Evolutionary conservation across 192 early-diverging fungal species (phyloP), one percentile per base, ranked within the genome.

Genomic region (Funneliformis geosporum): DNA sequence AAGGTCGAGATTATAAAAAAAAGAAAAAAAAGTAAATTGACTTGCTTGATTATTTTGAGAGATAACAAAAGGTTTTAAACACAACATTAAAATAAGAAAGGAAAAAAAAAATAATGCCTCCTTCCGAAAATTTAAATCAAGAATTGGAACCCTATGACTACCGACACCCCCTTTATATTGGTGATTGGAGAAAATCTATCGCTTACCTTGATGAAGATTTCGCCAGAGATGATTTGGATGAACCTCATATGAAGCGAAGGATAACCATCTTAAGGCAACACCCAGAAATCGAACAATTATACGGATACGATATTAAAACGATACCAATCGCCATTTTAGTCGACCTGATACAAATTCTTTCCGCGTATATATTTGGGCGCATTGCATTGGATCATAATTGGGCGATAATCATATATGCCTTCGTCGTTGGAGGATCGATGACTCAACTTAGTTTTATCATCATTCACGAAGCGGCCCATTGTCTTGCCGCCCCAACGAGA

Each of bases 381-480:
- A 82, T 93, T 72, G 85, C 89, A 80, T 87, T 88, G 23, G 86
- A 91, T 65, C 88, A 85, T 82, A 88, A 87, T 82, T 91, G 89
- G 88, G 85, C 86, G 14, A 92, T 94, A 82, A 72, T 93, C 25
- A 43, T 89, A 39, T 85, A 85, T 46, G 85, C 93, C 38, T 97
- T 96, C 82, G 75, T 92, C 23, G 84, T 97, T 42, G 97, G 97
- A 47, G 97, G 90, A 46, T 93, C 94, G 18, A 81, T 95, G 40
- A 96, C 95, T 18, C 91, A 90, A 59, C 84, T 94, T 16, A 91
- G 93, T 74, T 94, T 94, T 39, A 91, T 97, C 16, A 84, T 94
- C 70, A 95, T 99, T 84, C 97, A 99, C 83, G 97, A 99, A 87
- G 93, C 95, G 25, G 91, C 93, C 25, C 97, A 99, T 86, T 91